These are phyloP conservation scores for Amanita rimosa DNA, from an alignment of 768 basidiomycete genomes.

Conservation along the genomic window DNA sequence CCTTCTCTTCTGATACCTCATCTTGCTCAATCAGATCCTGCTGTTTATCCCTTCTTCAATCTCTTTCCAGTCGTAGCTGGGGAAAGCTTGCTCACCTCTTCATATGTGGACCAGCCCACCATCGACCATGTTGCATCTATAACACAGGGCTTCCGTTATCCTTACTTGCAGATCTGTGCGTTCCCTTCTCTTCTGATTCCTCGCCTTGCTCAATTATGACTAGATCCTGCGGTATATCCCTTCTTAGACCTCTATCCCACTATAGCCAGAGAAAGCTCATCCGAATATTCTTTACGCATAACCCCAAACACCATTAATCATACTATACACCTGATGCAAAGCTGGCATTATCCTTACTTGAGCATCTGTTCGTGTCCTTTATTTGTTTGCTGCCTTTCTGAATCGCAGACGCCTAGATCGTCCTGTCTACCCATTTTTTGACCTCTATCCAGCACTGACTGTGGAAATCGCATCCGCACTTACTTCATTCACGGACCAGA, in stretches of 20 bases:
- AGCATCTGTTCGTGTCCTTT: too few relatives aligned
- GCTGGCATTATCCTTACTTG: too few relatives aligned
- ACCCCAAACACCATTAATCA: neutral
- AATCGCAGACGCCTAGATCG: constrained; percentile 1
- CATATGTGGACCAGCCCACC: neutral
- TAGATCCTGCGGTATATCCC: constrained; percentile 10
- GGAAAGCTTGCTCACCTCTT: neutral
- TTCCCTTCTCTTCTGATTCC: neutral
- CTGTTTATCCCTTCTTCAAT: constrained; percentile 13
- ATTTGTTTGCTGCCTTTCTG: too few relatives aligned
- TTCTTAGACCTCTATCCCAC: constrained; percentile 15
- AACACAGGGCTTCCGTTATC: constrained; percentile 16
- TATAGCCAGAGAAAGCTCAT: neutral
- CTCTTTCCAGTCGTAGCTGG: constrained; percentile 10
- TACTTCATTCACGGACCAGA: too few relatives aligned
- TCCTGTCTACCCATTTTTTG: constrained; percentile 8
- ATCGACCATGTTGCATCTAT: constrained; percentile 10
- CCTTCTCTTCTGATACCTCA: neutral
- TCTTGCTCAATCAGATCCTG: constrained; percentile 6
- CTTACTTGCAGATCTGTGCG: constrained; percentile 18
- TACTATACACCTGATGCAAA: neutral
- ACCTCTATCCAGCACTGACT: constrained; percentile 3
- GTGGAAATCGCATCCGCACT: neutral
- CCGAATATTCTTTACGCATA: neutral
- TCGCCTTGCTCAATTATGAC: neutral